A percentile compares a stretch with the other conserved stretches of the same genome.
These are phyloP conservation scores for Nakazawaea siamensis DNA, from an alignment of 805 yeast genomes.

Conservation along the genomic window DNA sequence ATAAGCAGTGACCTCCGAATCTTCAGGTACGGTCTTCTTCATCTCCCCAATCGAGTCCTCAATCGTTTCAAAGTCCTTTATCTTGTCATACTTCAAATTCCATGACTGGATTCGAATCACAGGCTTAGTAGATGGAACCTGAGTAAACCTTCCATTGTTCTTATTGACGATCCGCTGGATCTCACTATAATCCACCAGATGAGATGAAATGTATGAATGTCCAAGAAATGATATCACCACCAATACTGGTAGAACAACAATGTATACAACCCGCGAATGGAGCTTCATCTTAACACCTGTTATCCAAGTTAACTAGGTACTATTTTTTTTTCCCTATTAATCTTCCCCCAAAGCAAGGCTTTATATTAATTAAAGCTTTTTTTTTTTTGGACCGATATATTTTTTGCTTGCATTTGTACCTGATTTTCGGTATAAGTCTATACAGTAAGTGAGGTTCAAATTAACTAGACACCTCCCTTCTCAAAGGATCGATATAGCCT, in stretches of 20 bases:
- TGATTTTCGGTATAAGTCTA: too few species aligned
- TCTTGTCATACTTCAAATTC: conserved; percentile 21
- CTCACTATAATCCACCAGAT: conserved; percentile 4
- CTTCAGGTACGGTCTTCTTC: conserved; percentile 16
- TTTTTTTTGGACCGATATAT: too few species aligned
- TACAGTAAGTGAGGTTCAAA: too few species aligned
- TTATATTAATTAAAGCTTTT: too few species aligned
- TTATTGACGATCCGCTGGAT: conserved; percentile 7
- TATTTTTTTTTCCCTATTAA: too few species aligned
- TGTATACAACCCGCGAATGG: conserved; percentile 1
- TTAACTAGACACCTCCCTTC: conserved; percentile 38
- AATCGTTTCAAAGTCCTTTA: conserved; percentile 15
- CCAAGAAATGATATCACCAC: conserved; percentile 4
- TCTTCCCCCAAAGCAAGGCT: too few species aligned
- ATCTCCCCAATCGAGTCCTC: conserved; percentile 15
- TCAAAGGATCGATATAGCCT: conserved; percentile 56
- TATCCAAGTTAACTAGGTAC: too few species aligned
- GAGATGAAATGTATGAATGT: conserved; percentile 9
- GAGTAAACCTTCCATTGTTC: conserved; percentile 2
- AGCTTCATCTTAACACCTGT: too few species aligned
- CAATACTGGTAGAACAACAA: conserved; percentile 5
- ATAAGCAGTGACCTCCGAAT: conserved; percentile 17
- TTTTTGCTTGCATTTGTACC: not conserved
- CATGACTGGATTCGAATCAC: conserved; percentile 16
- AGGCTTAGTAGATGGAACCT: conserved; percentile 7